Evolutionary conservation across 306 rosid genomes (phyloP), one percentile per base, ranked within the genome.

Genomic region (Cicer chorassanicum): DNA sequence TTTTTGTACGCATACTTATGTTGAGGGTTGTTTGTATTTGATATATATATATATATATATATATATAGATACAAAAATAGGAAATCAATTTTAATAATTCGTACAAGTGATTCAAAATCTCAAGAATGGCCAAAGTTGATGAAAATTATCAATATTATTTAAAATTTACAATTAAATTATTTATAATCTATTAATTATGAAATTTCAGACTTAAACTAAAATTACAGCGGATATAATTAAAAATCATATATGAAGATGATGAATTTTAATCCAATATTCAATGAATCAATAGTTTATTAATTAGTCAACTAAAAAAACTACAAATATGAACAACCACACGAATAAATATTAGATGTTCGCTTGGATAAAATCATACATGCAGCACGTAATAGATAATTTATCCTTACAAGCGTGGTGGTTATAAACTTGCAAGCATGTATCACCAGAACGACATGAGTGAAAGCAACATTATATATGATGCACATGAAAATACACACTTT

Each of bases 391-490:
- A n/a, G 39, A 18, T 64, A 41, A 56, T 14, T 76, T 53, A 61
- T 12, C 46, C 56, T 13, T 50, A 21, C 56, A 50, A 50, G 55
- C 19, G 18, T 14, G 19, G 55, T 49, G 16, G 55, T n/a, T 49
- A 50, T 14, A 50, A 50, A 50, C 56, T 50, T 50, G 9, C 8
- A 16, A 53, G 10, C 59, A 53, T 53, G 10, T 19, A 53, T 53
- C 59, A 53, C 1, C 5, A 3, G 44, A 56, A 77, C 1, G 18
- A 59, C 13, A 68, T 21, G 70, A 56, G 81, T 68, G 55, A 46
- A 77, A 78, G 81, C 65, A 77, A 77, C 72, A 56, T 3, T 45
- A 29, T 29, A 29, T 29, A 66, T 76, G 68, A 40, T 55, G 68
- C 68, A 77, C 43, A 36, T 56, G 69, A 63, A 77, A 56, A 44